These are phyloP conservation scores for Coemansia aciculifera DNA, from an alignment of 192 early-diverging fungal species.

Conservation along the genomic window DNA sequence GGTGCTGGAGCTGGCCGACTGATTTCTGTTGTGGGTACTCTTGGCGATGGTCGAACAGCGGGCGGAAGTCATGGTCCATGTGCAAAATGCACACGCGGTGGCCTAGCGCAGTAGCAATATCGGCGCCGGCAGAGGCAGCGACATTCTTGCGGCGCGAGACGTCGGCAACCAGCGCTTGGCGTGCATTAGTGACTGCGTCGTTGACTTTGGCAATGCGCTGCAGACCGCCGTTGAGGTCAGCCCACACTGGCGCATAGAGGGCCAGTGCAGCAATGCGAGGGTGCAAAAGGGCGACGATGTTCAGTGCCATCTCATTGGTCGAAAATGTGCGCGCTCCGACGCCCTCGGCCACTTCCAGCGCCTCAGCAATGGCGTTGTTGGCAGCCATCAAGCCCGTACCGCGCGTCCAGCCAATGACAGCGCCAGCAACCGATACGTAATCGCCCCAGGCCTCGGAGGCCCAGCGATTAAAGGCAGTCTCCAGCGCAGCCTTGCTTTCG, in stretches of 20 bases:
- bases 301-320: constrained; percentile 91
- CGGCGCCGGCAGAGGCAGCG: constrained; percentile 19
- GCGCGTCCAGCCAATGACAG: constrained; percentile 96
- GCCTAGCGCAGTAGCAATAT: constrained; percentile 11
- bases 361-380: constrained; percentile 82
- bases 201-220: constrained; percentile 65
- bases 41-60: constrained; percentile 85
- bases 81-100: constrained; percentile 15
- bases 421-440: constrained; percentile 83
- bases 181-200: constrained; percentile 11
- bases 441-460: constrained; percentile 82
- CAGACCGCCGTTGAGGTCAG: constrained; percentile 94
- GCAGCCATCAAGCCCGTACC: constrained; percentile 91
- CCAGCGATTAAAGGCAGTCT: constrained; percentile 92
- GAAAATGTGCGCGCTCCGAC: constrained; percentile 91
- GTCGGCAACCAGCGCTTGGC: background rate
- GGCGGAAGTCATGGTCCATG: constrained; percentile 48
- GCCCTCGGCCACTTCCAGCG: constrained; percentile 68
- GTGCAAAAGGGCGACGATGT: constrained; percentile 86
- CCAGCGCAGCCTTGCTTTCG: constrained; percentile 90
- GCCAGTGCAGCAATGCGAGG: constrained; percentile 70
- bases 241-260: constrained; percentile 83
- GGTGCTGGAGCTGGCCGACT: constrained; percentile 64
- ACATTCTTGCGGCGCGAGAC: constrained; percentile 3
- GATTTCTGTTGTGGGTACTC: constrained; percentile 69